Base-by-base conservation (phyloP, 208 protist species). In the Leishmania amazonensis region DNA sequence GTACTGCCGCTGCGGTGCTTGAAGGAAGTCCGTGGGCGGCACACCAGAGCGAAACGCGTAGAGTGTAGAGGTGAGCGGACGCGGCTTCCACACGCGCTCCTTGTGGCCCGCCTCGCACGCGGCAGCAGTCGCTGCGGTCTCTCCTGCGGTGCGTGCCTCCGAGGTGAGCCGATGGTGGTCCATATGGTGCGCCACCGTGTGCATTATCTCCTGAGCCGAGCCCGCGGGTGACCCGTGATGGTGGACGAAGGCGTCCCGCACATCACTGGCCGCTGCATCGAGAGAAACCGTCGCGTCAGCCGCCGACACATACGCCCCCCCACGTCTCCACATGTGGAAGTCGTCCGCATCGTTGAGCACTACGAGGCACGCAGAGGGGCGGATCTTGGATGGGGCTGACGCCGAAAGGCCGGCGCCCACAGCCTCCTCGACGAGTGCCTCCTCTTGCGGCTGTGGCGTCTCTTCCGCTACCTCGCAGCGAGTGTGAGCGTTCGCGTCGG, bases 331-430 rank as follows among this genome's bases (percentile, higher is more conserved):
- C 47, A 79, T 9, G 6, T 72, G 11, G 31, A 79, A 79, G 42
- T 79, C 76, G 35, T 79, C 76, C 13, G 40, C 76, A 51, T 79
- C 76, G 45, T 72, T 79, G 0, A 79, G 64, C 62, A 79, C 76
- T 2, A 79, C 76, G 64, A 67, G 40, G 60, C 76, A 79, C 35
- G 17, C 40, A 35, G 76, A 47, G 45, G 62, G 76, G 28, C 60
- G 54, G 31, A 42, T 42, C n/a, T 71, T 35, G 31, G 15, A 35
- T 35, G 60, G 58, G 28, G 64, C 24, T 2, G 74, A 45, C 17
- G 38, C 54, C 17, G 19, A 19, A 40, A 40, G 35, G 53, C 38
- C 74, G 53, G 49, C 28, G 28, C 13, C 35, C 11, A 60, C 49
- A 3, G 5, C 42, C 68, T 47, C 68, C 21, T 15, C 9, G 7